These are phyloP conservation scores for Pythium monospermum DNA, from an alignment of 352 stramenopile species.

Conservation along the genomic window DNA sequence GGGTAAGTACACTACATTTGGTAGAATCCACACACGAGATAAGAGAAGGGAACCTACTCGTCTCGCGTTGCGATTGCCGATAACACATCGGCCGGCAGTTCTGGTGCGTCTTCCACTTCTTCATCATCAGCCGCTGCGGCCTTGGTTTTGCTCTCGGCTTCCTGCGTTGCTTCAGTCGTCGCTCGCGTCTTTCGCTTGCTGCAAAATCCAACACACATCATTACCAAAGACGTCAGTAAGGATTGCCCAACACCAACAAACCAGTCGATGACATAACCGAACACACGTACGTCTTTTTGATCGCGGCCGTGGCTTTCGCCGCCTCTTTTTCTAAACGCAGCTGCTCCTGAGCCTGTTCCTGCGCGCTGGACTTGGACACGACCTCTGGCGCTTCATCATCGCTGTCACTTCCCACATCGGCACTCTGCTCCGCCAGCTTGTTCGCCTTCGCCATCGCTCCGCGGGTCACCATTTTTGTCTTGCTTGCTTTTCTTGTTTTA, in stretches of 20 bases:
- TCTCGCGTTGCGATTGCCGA: conserved; percentile 59
- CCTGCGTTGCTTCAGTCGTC: conserved; percentile 1
- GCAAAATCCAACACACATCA: background rate
- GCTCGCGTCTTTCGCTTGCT: conserved; percentile 46
- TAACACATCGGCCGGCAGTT: conserved; percentile 62
- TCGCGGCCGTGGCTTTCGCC: conserved; percentile 31
- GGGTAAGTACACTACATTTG: background rate
- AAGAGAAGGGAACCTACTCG: conserved; percentile 27
- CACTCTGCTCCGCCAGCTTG: conserved; percentile 10
- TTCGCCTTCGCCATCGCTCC: conserved; percentile 17
- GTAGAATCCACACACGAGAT: background rate
- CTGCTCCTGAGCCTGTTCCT: conserved; percentile 44
- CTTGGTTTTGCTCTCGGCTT: conserved; percentile 3
- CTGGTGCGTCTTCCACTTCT: conserved; percentile 22
- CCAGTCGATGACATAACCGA: too few species aligned
- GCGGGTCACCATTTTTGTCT: conserved; percentile 27
- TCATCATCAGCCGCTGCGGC: conserved; percentile 12
- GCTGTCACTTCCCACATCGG: conserved; percentile 32
- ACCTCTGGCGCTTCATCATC: conserved; percentile 77
- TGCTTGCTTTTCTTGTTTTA: conserved; percentile 3
- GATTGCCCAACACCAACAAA: too few species aligned
- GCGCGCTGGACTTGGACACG: conserved; percentile 65
- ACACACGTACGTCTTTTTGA: conserved; percentile 50
- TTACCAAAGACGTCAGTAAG: too few species aligned
- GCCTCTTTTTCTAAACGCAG: conserved; percentile 51